Percentiles rank a stretch among this genome's conserved stretches.
These are phyloP conservation scores for Linderniella brevidens DNA, from an alignment of 257 asterid genomes.

Conservation along the genomic window DNA sequence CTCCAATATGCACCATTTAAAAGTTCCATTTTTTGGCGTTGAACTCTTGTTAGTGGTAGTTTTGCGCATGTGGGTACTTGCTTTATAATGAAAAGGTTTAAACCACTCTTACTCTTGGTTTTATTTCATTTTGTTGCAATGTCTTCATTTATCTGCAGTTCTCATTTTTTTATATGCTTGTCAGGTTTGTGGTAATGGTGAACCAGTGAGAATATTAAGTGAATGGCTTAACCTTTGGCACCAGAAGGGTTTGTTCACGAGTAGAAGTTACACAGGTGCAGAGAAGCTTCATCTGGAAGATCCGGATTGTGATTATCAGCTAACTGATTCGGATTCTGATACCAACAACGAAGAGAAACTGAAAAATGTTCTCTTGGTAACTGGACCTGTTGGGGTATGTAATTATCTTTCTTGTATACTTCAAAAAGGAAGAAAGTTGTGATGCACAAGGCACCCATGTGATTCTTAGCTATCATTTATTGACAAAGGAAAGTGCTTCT, in stretches of 20 bases:
- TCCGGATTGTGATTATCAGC: conserved; percentile 26
- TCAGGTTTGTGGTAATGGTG: conserved; percentile 83
- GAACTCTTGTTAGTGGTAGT: too few species aligned
- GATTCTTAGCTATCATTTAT: conserved; percentile 7
- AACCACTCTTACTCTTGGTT: too few species aligned
- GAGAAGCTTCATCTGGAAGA: conserved; percentile 19
- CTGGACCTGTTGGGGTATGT: conserved; percentile 98
- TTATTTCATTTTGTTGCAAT: neutral
- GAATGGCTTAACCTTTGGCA: conserved; percentile 93
- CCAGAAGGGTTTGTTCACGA: conserved; percentile 31
- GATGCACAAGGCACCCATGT: conserved; percentile 4
- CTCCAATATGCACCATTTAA: too few species aligned
- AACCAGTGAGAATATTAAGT: conserved; percentile 47
- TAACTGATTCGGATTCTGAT: conserved; percentile 44
- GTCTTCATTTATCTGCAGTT: conserved; percentile 1
- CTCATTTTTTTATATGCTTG: conserved; percentile 8
- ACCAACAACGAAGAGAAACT: conserved; percentile 37
- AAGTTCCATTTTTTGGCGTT: too few species aligned
- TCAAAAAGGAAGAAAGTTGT: neutral
- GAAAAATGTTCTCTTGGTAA: conserved; percentile 77
- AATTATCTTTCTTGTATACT: conserved; percentile 5
- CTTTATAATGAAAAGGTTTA: too few species aligned
- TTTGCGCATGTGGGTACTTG: too few species aligned
- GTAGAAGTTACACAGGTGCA: conserved; percentile 20
- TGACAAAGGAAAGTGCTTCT: neutral